A percentile compares a stretch with the other conserved stretches of the same genome.
phyloP scores from a whole-genome alignment of 768 basidiomycete species.

The Calocybe indica region DNA sequence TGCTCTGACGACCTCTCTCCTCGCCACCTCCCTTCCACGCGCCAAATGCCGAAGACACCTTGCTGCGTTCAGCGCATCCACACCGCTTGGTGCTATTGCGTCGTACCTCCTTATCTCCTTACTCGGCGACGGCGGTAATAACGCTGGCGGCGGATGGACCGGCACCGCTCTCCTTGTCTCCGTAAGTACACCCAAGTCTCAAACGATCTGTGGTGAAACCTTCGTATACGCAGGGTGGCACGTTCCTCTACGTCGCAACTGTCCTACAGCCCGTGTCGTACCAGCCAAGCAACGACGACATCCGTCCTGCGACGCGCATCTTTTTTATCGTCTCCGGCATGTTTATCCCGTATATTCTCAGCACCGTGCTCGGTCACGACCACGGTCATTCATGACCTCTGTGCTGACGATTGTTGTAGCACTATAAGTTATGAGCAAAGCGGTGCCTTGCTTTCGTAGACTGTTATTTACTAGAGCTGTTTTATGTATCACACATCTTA shows the following conservation, averaged over 20 bases:
- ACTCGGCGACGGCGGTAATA: slow-evolving; percentile 27
- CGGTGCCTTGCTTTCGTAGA: no score
- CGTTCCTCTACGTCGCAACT: slow-evolving; percentile 92
- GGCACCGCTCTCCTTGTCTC: slow-evolving; percentile 81
- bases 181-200: slow-evolving; percentile 37
- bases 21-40: slow-evolving; percentile 68
- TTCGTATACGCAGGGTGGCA: slow-evolving; percentile 60
- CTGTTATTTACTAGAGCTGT: no score
- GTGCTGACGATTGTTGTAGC: neutral
- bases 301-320: slow-evolving; percentile 41
- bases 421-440: no score
- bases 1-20: slow-evolving; percentile 79
- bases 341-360: slow-evolving; percentile 60
- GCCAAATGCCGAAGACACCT: slow-evolving; percentile 70
- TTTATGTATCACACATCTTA: no score
- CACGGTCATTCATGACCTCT: slow-evolving; percentile 26
- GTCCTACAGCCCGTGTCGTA: slow-evolving; percentile 74
- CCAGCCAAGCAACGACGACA: slow-evolving; percentile 29
- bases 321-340: slow-evolving; percentile 61
- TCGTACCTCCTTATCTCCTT: slow-evolving; percentile 65
- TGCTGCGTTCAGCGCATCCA: slow-evolving; percentile 74
- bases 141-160: slow-evolving; percentile 46
- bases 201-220: neutral
- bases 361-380: slow-evolving; percentile 56
- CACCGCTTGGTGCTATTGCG: slow-evolving; percentile 75